Conservation (phyloP, 1,139 yeast genomes). For the Yamadazyma sp. region DNA sequence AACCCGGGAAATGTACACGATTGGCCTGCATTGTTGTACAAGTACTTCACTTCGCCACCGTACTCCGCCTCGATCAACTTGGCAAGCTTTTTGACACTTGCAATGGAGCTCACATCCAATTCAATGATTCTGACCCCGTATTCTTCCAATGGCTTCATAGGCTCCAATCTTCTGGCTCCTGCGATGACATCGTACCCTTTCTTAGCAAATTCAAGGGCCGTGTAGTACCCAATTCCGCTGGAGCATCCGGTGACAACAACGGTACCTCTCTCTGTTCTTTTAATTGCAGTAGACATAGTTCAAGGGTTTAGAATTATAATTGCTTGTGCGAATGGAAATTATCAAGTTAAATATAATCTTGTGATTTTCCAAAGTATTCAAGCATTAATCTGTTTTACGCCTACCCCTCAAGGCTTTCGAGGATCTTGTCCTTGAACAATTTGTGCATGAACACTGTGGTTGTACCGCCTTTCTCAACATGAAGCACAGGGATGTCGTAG, state of each 20-base stretch:
- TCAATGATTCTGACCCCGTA: slow-evolving; percentile 31
- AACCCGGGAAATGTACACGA: slow-evolving; percentile 71
- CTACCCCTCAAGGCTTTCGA: slow-evolving; percentile 19
- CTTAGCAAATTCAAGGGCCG: slow-evolving; percentile 62
- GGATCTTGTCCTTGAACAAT: slow-evolving; percentile 57
- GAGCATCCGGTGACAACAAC: slow-evolving; percentile 80
- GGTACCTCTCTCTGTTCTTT: slow-evolving; percentile 5
- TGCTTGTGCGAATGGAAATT: not conserved
- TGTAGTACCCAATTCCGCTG: slow-evolving; percentile 74
- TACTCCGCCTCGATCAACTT: slow-evolving; percentile 32
- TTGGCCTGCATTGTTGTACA: slow-evolving; percentile 64
- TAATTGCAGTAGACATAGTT: not conserved
- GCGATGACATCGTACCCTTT: slow-evolving; percentile 60
- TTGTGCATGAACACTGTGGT: slow-evolving; percentile 77
- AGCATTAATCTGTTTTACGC: too few relatives aligned
- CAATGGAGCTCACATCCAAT: slow-evolving; percentile 48
- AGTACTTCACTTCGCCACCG: slow-evolving; percentile 52
- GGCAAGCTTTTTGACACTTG: slow-evolving; percentile 49
- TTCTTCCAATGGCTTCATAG: slow-evolving; percentile 54
- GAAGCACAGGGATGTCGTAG: slow-evolving; percentile 88
- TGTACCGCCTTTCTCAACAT: slow-evolving; percentile 52
- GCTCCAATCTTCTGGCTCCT: slow-evolving; percentile 68
- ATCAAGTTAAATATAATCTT: not conserved
- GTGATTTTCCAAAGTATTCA: not conserved
- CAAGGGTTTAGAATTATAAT: not conserved